Percentiles rank a stretch among this genome's conserved stretches.
phyloP scores from a whole-genome alignment of 257 asterid genomes.

The Parsonsia alboflavescens region DNA sequence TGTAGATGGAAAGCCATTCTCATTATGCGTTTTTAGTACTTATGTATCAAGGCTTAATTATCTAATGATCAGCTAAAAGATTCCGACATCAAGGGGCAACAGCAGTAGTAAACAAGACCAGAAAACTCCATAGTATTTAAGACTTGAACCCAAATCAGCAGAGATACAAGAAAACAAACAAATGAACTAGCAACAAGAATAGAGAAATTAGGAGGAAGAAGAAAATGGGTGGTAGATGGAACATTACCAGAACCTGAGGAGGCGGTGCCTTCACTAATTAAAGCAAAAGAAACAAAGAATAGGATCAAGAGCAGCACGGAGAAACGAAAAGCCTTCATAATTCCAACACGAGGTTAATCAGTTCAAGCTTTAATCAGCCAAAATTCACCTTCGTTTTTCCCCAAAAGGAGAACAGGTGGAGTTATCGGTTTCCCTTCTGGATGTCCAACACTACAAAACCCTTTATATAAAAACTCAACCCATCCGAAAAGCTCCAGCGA shows the following conservation, averaged over 20 bases:
- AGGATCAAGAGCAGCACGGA: conserved; percentile 37
- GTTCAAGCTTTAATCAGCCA: conserved; percentile 1
- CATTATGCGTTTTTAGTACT: neutral
- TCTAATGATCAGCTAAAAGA: conserved; percentile 1
- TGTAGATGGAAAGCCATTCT: neutral
- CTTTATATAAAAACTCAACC: conserved; percentile 25
- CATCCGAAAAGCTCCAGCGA: conserved; percentile 16
- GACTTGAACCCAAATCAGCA: neutral
- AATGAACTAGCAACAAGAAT: neutral
- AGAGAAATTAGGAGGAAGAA: neutral
- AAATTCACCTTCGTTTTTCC: neutral
- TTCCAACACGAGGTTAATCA: neutral
- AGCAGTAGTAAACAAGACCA: neutral
- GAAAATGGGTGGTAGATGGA: neutral
- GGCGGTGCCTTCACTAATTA: conserved; percentile 22
- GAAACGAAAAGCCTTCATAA: conserved; percentile 50
- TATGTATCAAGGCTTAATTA: neutral
- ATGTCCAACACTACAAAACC: neutral
- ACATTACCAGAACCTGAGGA: conserved; percentile 31
- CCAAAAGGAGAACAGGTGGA: neutral
- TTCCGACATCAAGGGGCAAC: neutral
- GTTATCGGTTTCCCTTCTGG: neutral
- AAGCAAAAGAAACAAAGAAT: conserved; percentile 30
- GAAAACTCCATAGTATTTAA: neutral
- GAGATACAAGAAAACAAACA: neutral